Conservation (phyloP, 2,329 filamentous ascomycete species). For the Diaporthe ilicicola region DNA sequence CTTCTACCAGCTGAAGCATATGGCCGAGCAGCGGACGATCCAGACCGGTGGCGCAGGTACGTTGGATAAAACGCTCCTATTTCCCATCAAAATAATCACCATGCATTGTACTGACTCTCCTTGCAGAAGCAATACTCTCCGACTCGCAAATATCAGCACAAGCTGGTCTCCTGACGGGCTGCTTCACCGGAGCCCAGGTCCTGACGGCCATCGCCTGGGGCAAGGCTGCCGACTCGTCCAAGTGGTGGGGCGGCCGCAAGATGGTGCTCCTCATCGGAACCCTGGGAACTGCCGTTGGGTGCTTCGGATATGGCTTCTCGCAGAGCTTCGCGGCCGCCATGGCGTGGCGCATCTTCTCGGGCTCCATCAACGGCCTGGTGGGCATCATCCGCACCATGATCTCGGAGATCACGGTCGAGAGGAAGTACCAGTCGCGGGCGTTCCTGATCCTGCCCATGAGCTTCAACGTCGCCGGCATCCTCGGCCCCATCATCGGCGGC, state of each 20-base stretch:
- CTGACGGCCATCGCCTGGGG: conserved; percentile 79
- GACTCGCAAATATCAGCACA: conserved; percentile 69
- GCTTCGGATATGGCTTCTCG: conserved; percentile 77
- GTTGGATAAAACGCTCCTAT: background rate
- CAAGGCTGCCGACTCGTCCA: conserved; percentile 65
- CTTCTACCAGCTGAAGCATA: conserved; percentile 78
- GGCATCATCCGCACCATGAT: conserved; percentile 60
- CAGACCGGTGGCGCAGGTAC: conserved; percentile 27
- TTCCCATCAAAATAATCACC: no score
- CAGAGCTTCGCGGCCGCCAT: conserved; percentile 70
- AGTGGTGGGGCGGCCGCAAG: conserved; percentile 67
- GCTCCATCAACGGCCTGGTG: conserved; percentile 60
- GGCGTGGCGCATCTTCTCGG: conserved; percentile 72
- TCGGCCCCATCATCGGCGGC: conserved; percentile 67
- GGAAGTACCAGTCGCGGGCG: conserved; percentile 56
- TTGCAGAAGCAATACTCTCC: conserved; percentile 52
- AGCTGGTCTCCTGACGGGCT: conserved; percentile 74
- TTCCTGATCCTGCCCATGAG: conserved; percentile 58
- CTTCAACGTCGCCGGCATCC: conserved; percentile 56
- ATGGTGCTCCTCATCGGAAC: conserved; percentile 75
- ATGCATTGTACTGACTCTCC: background rate
- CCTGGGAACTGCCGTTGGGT: conserved; percentile 71
- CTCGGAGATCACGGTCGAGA: conserved; percentile 57
- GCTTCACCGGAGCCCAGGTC: conserved; percentile 78
- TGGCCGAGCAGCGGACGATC: conserved; percentile 44